Conservation (phyloP, 352 stramenopile species). For the Globisporangium paroecandrum region DNA sequence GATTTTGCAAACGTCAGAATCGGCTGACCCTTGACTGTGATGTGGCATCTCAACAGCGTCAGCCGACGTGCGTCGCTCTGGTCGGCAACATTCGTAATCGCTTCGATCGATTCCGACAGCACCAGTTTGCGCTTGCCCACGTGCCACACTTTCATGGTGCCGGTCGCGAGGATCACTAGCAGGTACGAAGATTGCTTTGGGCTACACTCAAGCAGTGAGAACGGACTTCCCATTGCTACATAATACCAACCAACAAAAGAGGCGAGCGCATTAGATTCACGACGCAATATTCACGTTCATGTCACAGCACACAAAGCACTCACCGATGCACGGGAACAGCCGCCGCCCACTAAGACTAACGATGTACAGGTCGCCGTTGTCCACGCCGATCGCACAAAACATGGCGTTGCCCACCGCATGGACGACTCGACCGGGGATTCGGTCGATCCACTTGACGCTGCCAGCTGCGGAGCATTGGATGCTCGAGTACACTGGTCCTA, state of each 20-base stretch:
- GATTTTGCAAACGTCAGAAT: slow-evolving; percentile 83
- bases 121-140: slow-evolving; percentile 41
- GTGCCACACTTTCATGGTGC: slow-evolving; percentile 74
- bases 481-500: slow-evolving; percentile 65
- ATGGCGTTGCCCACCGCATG: slow-evolving; percentile 57
- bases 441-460: slow-evolving; percentile 77
- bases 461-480: slow-evolving; percentile 56
- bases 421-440: slow-evolving; percentile 57
- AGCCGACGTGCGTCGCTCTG: slow-evolving; percentile 31
- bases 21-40: slow-evolving; percentile 66
- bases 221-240: slow-evolving; percentile 55
- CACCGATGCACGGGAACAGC: slow-evolving; percentile 80
- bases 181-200: slow-evolving; percentile 57
- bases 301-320: not conserved
- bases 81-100: slow-evolving; percentile 44
- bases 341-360: slow-evolving; percentile 56
- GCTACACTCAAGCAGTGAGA: slow-evolving; percentile 76
- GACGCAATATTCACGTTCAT: not conserved
- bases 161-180: slow-evolving; percentile 63
- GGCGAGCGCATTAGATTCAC: not conserved
- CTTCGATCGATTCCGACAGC: slow-evolving; percentile 62
- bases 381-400: slow-evolving; percentile 59
- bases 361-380: slow-evolving; percentile 68
- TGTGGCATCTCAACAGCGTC: slow-evolving; percentile 67
- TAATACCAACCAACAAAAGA: slow-evolving; percentile 2